These are phyloP conservation scores for Sphagnum fallax DNA, from an alignment of 228 moss, liverwort and hornwort species.

Conservation along the genomic window DNA sequence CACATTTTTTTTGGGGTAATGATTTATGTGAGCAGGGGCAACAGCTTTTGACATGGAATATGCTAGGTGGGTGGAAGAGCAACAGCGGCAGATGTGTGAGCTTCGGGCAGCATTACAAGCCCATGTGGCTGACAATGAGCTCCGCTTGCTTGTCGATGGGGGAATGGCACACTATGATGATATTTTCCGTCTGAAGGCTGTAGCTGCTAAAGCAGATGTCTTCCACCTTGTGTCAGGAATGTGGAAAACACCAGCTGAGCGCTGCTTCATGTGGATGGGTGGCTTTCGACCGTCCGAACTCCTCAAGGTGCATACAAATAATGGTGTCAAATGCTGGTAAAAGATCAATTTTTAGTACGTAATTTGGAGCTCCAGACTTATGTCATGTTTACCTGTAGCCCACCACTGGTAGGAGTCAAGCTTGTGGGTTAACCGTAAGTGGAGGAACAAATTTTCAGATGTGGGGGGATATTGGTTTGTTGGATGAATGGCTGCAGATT, in stretches of 20 bases:
- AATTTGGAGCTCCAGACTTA: too few relatives aligned
- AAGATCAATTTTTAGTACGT: too few relatives aligned
- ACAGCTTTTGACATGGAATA: slow-evolving; percentile 56
- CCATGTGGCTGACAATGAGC: slow-evolving; percentile 51
- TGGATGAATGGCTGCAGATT: slow-evolving; percentile 19
- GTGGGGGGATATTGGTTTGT: too few relatives aligned
- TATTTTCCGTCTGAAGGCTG: slow-evolving; percentile 47
- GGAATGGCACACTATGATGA: slow-evolving; percentile 62
- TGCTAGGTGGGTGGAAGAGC: slow-evolving; percentile 55
- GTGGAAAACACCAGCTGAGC: slow-evolving; percentile 60
- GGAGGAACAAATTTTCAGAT: too few relatives aligned
- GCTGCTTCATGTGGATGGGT: slow-evolving; percentile 70
- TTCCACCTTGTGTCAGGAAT: slow-evolving; percentile 59
- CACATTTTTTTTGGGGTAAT: background rate
- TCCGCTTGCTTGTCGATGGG: slow-evolving; percentile 43
- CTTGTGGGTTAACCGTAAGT: too few relatives aligned
- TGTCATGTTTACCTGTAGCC: too few relatives aligned
- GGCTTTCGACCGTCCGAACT: slow-evolving; percentile 58
- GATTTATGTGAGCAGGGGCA: slow-evolving; percentile 18
- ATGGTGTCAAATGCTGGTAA: too few relatives aligned
- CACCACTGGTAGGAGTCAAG: too few relatives aligned
- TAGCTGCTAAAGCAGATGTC: slow-evolving; percentile 55
- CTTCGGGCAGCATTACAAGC: slow-evolving; percentile 50
- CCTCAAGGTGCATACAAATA: slow-evolving; percentile 21
- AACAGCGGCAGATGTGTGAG: slow-evolving; percentile 56